Base-by-base conservation (phyloP, 2,329 filamentous ascomycete genomes). In the Claviceps sp. region DNA sequence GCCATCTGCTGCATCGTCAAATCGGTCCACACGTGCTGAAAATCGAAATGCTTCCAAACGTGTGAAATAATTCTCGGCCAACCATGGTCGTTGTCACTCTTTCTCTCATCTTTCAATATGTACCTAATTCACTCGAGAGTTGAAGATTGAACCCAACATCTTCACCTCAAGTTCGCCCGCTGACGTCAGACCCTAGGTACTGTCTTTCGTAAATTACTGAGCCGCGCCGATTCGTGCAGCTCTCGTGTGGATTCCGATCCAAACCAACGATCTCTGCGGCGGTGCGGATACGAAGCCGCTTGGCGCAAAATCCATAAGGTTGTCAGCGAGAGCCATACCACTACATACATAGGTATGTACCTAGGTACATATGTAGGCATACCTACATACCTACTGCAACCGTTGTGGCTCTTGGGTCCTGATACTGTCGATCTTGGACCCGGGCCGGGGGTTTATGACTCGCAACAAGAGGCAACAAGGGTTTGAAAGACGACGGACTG, bases 1-100 rank as follows among this genome's bases (percentile, higher is more conserved):
- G 26, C 46, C 40, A 44, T 46, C 41, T 52, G 26, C 46, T 41
- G 34, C 19, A 38, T 50, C 14, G 48, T 45, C 51, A 51, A 24
- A 45, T 51, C 46, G 48, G 49, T 37, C 30, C 22, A 49, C 11
- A 11, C 22, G 11, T 11, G 43, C 5, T 45, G 24, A 14, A 30
- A 45, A 45, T 30, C 3, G 8, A 30, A 11, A 10, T 10, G 30
- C 30, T 30, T 11, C 3, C 30, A 30, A 30, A 30, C 30, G 10
- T 30, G 26, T 30, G 10, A 10, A 10, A 30, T 30, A 8, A 30
- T 30, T 30, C 7, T 30, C 8, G 26, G 26, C 8, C 26, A 30
- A 30, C 26, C 8, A 30, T 30, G 26, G 8, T 30, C 26, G 3
- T 30, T 30, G 30, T 4, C 30, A 30, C 8, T 30, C 30, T 11